Base-by-base conservation (phyloP, 306 rosid species). In the Cercis canadensis region DNA sequence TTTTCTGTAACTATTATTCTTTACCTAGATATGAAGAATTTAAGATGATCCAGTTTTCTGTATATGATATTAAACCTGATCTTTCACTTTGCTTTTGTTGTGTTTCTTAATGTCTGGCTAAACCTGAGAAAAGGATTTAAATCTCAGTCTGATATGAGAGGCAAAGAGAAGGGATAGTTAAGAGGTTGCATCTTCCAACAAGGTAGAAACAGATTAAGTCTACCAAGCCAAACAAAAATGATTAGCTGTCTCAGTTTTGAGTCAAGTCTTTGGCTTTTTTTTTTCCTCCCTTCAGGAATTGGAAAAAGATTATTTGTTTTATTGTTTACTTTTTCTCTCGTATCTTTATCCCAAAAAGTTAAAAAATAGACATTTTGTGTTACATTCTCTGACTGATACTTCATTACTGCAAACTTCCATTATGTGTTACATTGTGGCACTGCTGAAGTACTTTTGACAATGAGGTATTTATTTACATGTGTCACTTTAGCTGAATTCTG, bases 401-500 rank as follows among this genome's bases (percentile, higher is more conserved):
- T n/a, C n/a, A n/a, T n/a, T n/a, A n/a, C n/a, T n/a, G n/a, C n/a
- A 62, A 19, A 14, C 16, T 5, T 67, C 4, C 29, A 14, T 70
- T 41, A 44, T 16, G 21, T 55, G 10, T 68, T 57, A 9, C 32
- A 69, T 82, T 47, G 4, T 33, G 34, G 50, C 50, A 13, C 62
- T 68, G 41, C 8, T 73, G 40, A 67, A 14, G 55, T 45, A 11
- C 15, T 37, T 18, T 67, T 67, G 36, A 10, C 11, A 62, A 69
- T 3, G 0, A 57, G 13, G 5, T 75, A 55, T 29, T 9, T 34
- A 17, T 57, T 72, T 75, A 5, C 53, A 17, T 53, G 5, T 55
- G 47, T 57, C 45, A 41, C n/a, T 61, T 72, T 43, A 81, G 85
- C 66, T 81, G 61, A 88, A 90, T 87, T 88, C 94, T 58, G 97